Evolutionary conservation across 1,284 basidiomycete species (phyloP), one percentile per base, ranked within the genome.

Genomic region (Thelephora terrestris): DNA sequence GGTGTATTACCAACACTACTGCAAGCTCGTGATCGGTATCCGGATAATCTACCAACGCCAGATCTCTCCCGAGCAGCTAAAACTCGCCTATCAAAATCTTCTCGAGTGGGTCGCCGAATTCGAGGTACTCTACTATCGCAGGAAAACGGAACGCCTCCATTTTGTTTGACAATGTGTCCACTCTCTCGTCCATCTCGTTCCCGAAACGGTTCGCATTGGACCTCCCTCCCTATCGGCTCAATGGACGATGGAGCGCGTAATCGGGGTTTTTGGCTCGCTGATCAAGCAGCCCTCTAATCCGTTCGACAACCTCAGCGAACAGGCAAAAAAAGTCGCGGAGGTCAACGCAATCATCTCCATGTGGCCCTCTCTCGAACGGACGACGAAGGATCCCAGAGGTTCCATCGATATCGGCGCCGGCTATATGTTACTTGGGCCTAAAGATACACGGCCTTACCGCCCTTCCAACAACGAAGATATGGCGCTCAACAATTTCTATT

Each of bases 191-290:
- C 61, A 63, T 42, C 12, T 55, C 1, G 29, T 36, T 5, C 40
- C 27, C 7, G 57, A 62, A 32, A 47, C 46, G 0, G 3, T 40
- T 16, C 53, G 55, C 5, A 23, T 54, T 2, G 59, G 62, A 0
- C 58, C 60, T 0, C 47, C 43, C 60, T 55, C 50, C 50, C 56
- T 0, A 51, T 62, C n/a, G n/a, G n/a, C n/a, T n/a, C n/a, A n/a
- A n/a, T n/a, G n/a, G n/a, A n/a, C n/a, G n/a, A n/a, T n/a, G n/a
- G n/a, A n/a, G n/a, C n/a, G n/a, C n/a, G n/a, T n/a, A n/a, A n/a
- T n/a, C n/a, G n/a, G n/a, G n/a, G n/a, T n/a, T n/a, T n/a, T n/a
- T n/a, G n/a, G n/a, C n/a, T n/a, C n/a, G n/a, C n/a, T n/a, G n/a
- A n/a, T n/a, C n/a, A n/a, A n/a, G n/a, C n/a, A n/a, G n/a, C n/a